phyloP scores from a whole-genome alignment of 2,329 filamentous ascomycete species.

The Pseudogymnoascus verrucosus region DNA sequence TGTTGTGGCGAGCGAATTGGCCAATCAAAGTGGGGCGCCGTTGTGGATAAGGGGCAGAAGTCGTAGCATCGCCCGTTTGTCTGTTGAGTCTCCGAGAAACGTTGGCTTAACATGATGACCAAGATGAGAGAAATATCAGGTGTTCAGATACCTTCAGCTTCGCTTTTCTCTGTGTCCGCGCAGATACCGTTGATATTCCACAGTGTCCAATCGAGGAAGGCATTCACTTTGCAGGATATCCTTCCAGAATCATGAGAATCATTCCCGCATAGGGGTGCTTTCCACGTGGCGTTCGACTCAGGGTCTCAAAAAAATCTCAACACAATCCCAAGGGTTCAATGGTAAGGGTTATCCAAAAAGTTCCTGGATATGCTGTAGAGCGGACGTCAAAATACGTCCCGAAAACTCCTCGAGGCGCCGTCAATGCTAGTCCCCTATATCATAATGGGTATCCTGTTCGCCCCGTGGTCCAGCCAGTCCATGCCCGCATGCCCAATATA shows the following conservation, averaged over 20 bases:
- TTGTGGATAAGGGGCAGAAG: slow-evolving; percentile 5
- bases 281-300: slow-evolving; percentile 4
- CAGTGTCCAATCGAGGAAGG: neutral
- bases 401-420: neutral
- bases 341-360: neutral
- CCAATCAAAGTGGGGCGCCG: slow-evolving; percentile 1
- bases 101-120: neutral
- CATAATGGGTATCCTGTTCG: neutral
- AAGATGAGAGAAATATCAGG: neutral
- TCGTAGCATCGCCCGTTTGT: neutral
- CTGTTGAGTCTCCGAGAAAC: neutral
- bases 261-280: neutral
- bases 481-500: neutral
- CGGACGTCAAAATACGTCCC: neutral
- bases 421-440: slow-evolving; percentile 3
- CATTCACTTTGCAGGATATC: neutral
- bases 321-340: neutral
- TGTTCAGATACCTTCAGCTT: neutral
- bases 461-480: neutral
- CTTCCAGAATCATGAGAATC: neutral
- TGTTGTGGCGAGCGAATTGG: slow-evolving; percentile 1
- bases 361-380: neutral
- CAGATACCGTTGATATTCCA: neutral
- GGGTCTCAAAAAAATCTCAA: slow-evolving; percentile 1
- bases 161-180: neutral